Percentiles rank a stretch among this genome's conserved stretches.
Conservation (phyloP, 2,329 filamentous ascomycete species). For the Grosmannia penicillata region DNA sequence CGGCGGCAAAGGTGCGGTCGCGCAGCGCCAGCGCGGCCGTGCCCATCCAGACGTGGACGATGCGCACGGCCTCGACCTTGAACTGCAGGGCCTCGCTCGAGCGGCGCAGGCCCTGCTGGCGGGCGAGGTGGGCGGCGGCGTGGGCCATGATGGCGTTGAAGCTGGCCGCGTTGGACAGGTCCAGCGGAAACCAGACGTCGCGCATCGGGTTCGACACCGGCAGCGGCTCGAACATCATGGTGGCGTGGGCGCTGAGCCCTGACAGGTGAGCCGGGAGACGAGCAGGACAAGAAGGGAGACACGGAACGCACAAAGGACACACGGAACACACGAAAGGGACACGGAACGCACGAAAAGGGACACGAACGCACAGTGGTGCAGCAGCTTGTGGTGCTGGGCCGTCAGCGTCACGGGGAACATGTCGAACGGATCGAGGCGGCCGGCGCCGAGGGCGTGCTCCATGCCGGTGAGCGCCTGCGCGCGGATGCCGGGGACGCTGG, state of each 20-base stretch:
- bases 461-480: slow-evolving; percentile 14
- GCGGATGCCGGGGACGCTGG: slow-evolving; percentile 9
- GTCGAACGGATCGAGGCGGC: slow-evolving; percentile 20
- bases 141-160: slow-evolving; percentile 26
- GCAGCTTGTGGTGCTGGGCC: slow-evolving; percentile 19
- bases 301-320: background rate
- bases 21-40: slow-evolving; percentile 16
- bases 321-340: background rate
- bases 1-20: slow-evolving; percentile 14
- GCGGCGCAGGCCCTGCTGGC: slow-evolving; percentile 16
- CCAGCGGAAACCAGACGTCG: slow-evolving; percentile 23
- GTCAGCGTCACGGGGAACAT: slow-evolving; percentile 19
- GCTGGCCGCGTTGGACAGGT: slow-evolving; percentile 24
- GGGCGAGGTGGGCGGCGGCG: slow-evolving; percentile 21
- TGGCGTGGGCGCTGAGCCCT: slow-evolving; percentile 18
- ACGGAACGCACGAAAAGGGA: background rate
- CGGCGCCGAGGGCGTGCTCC: slow-evolving; percentile 14
- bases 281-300: too few species aligned
- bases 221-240: slow-evolving; percentile 18
- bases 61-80: slow-evolving; percentile 20
- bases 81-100: slow-evolving; percentile 16
- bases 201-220: slow-evolving; percentile 22
- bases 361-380: slow-evolving; percentile 20
- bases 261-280: background rate
- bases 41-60: slow-evolving; percentile 18